Evolutionary conservation across 169 alveolate genomes (phyloP), one percentile per base, ranked within the genome.

Genomic region (Neospora caninum): DNA sequence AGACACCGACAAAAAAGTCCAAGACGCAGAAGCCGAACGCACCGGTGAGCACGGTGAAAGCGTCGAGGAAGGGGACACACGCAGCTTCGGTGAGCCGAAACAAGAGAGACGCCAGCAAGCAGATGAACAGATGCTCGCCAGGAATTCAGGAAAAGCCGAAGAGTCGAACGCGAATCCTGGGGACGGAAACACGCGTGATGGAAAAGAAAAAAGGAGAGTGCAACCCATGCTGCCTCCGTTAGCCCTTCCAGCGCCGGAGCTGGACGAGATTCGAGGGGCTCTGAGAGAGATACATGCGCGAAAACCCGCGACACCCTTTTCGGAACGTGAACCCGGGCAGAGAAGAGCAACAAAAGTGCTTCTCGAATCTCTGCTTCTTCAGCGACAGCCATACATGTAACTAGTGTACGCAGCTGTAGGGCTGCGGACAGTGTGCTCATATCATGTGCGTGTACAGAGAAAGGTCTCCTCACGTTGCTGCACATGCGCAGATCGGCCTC

Each of bases 381-480:
- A 78, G 18, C 86, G 31, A n/a, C 86, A 78, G 86, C 86, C 86
- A 43, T 78, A 78, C 86, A 20, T n/a, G 2, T 78, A n/a, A 22
- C 58, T 4, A 7, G 58, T 13, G 4, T 49, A 7, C 58, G 13
- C 58, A 49, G 13, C 22, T 13, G 58, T 49, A 13, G 13, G 58
- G 58, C 58, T 13, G 58, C 13, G 58, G 58, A 49, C 58, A 13
- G 13, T 49, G 4, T 49, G 58, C 22, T 49, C 22, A 49, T 49
- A 49, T 13, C 58, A 49, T 4, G 13, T 49, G 58, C 13, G 58
- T 49, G 58, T 49, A 49, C 58, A 49, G 58, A 13, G 4, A 13
- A 49, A 49, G 58, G 13, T 4, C 58, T 49, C 13, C 58, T n/a
- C n/a, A 4, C 58, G 4, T 7, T 13, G 58, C 58, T 49, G 58